These are phyloP conservation scores for Priceomyces castillae DNA, from an alignment of 805 yeast genomes.

Conservation along the genomic window DNA sequence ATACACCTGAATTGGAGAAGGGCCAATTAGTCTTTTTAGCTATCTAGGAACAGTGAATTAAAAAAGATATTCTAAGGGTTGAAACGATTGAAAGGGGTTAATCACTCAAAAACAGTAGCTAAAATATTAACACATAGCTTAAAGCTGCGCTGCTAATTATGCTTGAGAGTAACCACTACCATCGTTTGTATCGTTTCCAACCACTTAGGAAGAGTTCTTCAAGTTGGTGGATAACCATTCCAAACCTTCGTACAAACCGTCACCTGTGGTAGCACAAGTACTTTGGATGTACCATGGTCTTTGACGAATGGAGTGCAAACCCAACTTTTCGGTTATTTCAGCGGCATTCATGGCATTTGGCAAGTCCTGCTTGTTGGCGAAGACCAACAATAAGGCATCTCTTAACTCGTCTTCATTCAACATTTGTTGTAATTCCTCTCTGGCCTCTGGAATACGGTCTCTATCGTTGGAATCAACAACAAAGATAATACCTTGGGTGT, in stretches of 20 bases:
- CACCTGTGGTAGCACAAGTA: slow-evolving; percentile 99
- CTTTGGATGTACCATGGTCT: slow-evolving; percentile 99
- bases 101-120: neutral
- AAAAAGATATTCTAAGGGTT: slow-evolving; percentile 1
- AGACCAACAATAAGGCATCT: slow-evolving; percentile 91
- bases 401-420: slow-evolving; percentile 97
- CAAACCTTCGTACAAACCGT: slow-evolving; percentile 95
- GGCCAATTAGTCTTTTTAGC: slow-evolving; percentile 6
- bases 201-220: slow-evolving; percentile 46
- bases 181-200: neutral
- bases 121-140: neutral
- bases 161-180: neutral
- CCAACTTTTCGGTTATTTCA: slow-evolving; percentile 95
- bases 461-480: slow-evolving; percentile 98
- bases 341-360: slow-evolving; percentile 99
- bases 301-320: slow-evolving; percentile 95
- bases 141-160: neutral
- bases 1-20: slow-evolving; percentile 4
- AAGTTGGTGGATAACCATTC: slow-evolving; percentile 94
- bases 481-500: slow-evolving; percentile 97
- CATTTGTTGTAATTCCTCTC: slow-evolving; percentile 98
- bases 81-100: neutral
- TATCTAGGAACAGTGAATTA: slow-evolving; percentile 6
- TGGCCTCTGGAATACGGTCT: slow-evolving; percentile 96
- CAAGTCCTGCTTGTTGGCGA: slow-evolving; percentile 98